phyloP scores from a whole-genome alignment of 2,329 filamentous ascomycete genomes.

The Calonectria multiphialidica region DNA sequence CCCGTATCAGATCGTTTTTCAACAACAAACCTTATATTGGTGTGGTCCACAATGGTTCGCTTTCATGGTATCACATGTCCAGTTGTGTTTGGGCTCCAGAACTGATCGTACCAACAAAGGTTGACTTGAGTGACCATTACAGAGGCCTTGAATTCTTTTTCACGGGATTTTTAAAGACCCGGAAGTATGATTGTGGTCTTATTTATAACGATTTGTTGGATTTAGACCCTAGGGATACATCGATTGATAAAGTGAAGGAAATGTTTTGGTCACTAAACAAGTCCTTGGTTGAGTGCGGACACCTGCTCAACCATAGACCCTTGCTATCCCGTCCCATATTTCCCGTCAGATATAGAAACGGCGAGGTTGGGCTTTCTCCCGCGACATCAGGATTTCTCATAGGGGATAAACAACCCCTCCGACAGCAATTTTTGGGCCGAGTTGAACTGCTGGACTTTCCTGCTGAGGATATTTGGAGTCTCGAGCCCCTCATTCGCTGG shows the following conservation, averaged over 20 bases:
- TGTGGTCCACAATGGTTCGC: neutral
- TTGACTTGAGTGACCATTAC: neutral
- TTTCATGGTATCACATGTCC: neutral
- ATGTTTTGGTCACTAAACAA: neutral
- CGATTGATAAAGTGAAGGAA: neutral
- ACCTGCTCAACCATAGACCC: neutral
- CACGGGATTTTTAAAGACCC: neutral
- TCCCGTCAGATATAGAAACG: neutral
- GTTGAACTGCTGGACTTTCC: neutral
- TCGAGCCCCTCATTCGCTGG: conserved; percentile 1
- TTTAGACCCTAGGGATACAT: neutral
- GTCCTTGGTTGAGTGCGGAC: neutral
- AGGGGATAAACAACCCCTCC: neutral
- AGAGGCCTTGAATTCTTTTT: neutral
- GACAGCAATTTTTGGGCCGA: neutral
- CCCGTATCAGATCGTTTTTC: neutral
- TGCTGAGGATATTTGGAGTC: neutral
- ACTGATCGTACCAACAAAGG: neutral
- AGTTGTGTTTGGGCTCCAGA: neutral
- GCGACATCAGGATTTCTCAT: neutral
- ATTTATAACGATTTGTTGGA: neutral
- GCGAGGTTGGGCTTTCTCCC: neutral
- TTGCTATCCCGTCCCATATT: neutral
- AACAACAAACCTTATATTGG: neutral
- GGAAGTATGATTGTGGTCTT: neutral